These are phyloP conservation scores for Lophiostoma macrostomum DNA, from an alignment of 495 filamentous ascomycete species.

Conservation along the genomic window DNA sequence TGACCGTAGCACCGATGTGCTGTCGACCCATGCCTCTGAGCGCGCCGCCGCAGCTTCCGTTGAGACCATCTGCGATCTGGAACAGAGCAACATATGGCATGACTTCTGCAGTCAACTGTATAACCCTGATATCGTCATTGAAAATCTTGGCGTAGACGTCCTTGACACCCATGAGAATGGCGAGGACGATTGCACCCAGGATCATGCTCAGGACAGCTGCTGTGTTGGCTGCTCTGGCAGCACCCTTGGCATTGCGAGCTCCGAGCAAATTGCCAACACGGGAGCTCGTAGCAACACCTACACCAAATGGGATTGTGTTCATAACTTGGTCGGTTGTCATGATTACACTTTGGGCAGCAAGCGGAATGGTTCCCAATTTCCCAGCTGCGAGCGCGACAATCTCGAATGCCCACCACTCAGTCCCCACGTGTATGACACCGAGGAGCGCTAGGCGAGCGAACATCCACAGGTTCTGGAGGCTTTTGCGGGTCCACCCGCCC, in stretches of 20 bases:
- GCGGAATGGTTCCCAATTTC: conserved; percentile 72
- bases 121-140: conserved; percentile 72
- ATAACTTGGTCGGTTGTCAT: conserved; percentile 94
- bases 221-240: conserved; percentile 69
- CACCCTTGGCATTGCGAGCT: conserved; percentile 62
- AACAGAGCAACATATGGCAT: conserved; percentile 90
- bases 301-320: conserved; percentile 88
- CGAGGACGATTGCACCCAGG: conserved; percentile 66
- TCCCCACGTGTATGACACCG: conserved; percentile 85
- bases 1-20: conserved; percentile 85
- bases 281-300: conserved; percentile 78
- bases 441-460: conserved; percentile 76
- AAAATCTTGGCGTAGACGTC: conserved; percentile 79
- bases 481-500: conserved; percentile 72
- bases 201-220: conserved; percentile 73
- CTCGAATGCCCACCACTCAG: conserved; percentile 96
- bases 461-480: conserved; percentile 61
- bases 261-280: conserved; percentile 83
- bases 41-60: conserved; percentile 79
- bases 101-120: conserved; percentile 74
- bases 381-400: conserved; percentile 91
- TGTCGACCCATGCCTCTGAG: conserved; percentile 84
- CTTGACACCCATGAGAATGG: conserved; percentile 67
- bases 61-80: conserved; percentile 88
- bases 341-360: conserved; percentile 87